Percentiles rank a stretch among this genome's conserved stretches.
phyloP scores from a whole-genome alignment of 2,329 filamentous ascomycete genomes.

The Cercospora citrullina region DNA sequence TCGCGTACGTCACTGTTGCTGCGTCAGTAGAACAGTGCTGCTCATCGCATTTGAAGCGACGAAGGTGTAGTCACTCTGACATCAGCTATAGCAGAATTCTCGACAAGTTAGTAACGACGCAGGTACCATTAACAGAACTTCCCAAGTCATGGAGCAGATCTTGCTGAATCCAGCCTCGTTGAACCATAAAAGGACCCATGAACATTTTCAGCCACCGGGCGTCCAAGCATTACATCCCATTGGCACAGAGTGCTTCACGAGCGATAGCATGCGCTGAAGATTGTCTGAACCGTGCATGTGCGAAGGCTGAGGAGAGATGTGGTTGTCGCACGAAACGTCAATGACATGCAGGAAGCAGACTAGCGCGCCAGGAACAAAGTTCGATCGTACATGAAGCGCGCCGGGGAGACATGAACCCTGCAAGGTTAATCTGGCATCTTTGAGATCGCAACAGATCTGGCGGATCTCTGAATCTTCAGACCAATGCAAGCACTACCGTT shows the following conservation, averaged over 20 bases:
- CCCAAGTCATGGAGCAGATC: constrained; percentile 5
- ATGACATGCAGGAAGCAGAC: constrained; percentile 24
- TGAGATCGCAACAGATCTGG: constrained; percentile 10
- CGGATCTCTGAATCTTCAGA: constrained; percentile 11
- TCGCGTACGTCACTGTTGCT: neutral
- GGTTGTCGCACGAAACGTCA: constrained; percentile 21
- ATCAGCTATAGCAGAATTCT: neutral
- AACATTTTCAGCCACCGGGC: neutral
- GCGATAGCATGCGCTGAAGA: neutral
- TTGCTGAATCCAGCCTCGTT: neutral
- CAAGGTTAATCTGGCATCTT: constrained; percentile 21
- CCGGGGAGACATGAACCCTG: constrained; percentile 7
- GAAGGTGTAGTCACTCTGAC: constrained; percentile 12
- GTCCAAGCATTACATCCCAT: neutral
- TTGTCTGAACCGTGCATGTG: neutral
- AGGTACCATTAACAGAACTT: neutral
- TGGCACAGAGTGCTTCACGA: neutral
- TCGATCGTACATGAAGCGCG: constrained; percentile 13
- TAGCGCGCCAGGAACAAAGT: constrained; percentile 27
- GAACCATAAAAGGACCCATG: neutral
- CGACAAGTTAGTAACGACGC: neutral
- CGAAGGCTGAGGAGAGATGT: neutral
- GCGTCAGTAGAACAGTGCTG: neutral
- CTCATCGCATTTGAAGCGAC: neutral
- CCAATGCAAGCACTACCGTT: constrained; percentile 18